These are phyloP conservation scores for Isatis tinctoria DNA, from an alignment of 345 rosid species.

Conservation along the genomic window DNA sequence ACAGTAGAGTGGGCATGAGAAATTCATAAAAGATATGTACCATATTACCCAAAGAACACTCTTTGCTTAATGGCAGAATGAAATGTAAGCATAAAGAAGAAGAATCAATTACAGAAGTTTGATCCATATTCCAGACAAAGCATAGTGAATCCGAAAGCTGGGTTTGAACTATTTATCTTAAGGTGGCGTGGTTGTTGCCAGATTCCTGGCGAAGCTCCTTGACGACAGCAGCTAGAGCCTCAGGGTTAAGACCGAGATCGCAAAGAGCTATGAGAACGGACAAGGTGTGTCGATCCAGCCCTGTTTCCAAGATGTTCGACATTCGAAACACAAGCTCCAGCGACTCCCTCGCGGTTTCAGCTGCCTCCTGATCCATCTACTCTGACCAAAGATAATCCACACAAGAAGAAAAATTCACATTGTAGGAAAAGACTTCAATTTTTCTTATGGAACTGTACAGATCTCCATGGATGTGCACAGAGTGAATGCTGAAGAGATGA, in stretches of 20 bases:
- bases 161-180: neutral
- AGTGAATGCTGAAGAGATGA: neutral
- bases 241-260: conserved; percentile 41
- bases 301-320: conserved; percentile 38
- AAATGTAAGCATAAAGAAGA: neutral
- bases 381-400: neutral
- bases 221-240: conserved; percentile 38
- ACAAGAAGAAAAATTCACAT: neutral
- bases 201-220: conserved; percentile 31
- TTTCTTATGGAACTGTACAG: neutral
- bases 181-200: neutral
- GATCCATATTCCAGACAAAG: neutral
- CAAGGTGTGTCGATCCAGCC: conserved; percentile 33
- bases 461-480: neutral
- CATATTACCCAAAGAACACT: no score
- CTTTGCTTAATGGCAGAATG: no score
- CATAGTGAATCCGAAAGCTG: neutral
- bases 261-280: conserved; percentile 39
- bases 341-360: conserved; percentile 36
- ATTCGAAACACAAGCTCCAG: conserved; percentile 34
- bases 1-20: no score
- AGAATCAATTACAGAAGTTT: neutral
- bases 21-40: no score
- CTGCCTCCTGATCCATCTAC: conserved; percentile 31
- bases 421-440: no score